Evolutionary conservation across 2,329 filamentous ascomycete genomes (phyloP), one percentile per base, ranked within the genome.

Genomic region (Calonectria multiphialidica): DNA sequence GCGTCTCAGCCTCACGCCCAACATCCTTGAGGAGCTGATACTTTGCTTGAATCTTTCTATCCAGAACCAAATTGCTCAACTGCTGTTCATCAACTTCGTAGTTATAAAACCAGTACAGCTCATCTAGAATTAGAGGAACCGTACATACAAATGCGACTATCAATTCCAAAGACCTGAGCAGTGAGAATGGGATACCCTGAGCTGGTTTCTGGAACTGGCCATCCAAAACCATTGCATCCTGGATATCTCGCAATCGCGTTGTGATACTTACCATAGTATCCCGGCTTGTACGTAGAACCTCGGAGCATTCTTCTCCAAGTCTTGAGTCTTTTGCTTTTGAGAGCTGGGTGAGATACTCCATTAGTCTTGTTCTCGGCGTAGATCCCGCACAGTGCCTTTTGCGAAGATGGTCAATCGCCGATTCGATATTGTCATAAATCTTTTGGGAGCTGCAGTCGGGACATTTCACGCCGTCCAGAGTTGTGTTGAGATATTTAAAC

Each of bases 91-190:
- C 18, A 35, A 64, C 30, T n/a, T 47, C 28, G n/a, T 49, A 50
- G 1, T 23, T 64, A 21, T 64, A 64, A 35, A 64, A 64, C 42
- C 61, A 64, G 30, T 64, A 33, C 1, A 64, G 35, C 18, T 64
- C 61, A 9, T 64, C 42, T 23, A 64, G 61, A 28, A 63, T 25
- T 12, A 64, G 7, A 16, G 61, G 61, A 12, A 50, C 44, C 13
- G 61, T 18, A 18, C 44, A 64, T 9, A 64, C 61, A 64, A 64
- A 49, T 15, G 61, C 25, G 10, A 64, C 61, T 47, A 64, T 64
- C 16, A 64, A 30, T 28, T 64, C 61, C 8, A 49, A 49, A 1
- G 61, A 64, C 33, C 23, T 64, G 12, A 64, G 61, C 28, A 64
- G n/a, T 13, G 61, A 23, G n/a, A 35, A 37, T 50, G 61, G 61